Evolutionary conservation across 306 rosid genomes (phyloP).

Genomic region (Ziziphus jujuba): DNA sequence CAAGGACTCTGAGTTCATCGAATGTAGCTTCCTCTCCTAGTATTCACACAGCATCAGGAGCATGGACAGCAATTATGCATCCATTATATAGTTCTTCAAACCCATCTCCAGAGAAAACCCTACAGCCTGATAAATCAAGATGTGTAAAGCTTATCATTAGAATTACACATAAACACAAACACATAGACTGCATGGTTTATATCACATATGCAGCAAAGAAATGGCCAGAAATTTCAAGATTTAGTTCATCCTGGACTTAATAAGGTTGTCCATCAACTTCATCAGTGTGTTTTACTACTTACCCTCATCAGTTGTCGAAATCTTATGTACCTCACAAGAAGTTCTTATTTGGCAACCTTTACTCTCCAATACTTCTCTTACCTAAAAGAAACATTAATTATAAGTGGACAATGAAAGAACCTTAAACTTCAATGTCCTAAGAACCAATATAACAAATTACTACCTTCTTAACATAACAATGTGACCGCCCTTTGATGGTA

Average conservation of each 20-base stretch:
- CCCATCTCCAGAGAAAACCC: slow-evolving; percentile 52
- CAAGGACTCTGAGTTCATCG: slow-evolving; percentile 75
- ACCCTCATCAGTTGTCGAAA: slow-evolving; percentile 67
- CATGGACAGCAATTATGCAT: slow-evolving; percentile 76
- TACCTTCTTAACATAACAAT: slow-evolving; percentile 64
- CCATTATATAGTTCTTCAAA: slow-evolving; percentile 53
- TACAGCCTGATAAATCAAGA: slow-evolving; percentile 52
- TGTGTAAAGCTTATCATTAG: slow-evolving; percentile 11
- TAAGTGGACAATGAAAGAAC: not conserved
- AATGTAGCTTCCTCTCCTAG: slow-evolving; percentile 76
- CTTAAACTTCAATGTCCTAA: not conserved
- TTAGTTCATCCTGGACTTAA: too few relatives aligned
- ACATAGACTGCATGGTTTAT: too few relatives aligned
- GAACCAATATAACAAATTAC: not conserved
- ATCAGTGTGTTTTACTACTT: not conserved
- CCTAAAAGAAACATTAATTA: slow-evolving; percentile 39
- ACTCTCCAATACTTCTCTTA: slow-evolving; percentile 63
- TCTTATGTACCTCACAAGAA: slow-evolving; percentile 46
- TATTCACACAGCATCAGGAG: slow-evolving; percentile 77
- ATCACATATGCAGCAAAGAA: too few relatives aligned
- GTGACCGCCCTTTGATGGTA: slow-evolving; percentile 74
- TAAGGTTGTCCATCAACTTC: too few relatives aligned
- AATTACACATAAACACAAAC: not conserved
- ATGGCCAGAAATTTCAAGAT: too few relatives aligned
- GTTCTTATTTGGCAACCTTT: slow-evolving; percentile 57